Conservation (phyloP, 768 basidiomycete species). For the Tephrocybe rancida region DNA sequence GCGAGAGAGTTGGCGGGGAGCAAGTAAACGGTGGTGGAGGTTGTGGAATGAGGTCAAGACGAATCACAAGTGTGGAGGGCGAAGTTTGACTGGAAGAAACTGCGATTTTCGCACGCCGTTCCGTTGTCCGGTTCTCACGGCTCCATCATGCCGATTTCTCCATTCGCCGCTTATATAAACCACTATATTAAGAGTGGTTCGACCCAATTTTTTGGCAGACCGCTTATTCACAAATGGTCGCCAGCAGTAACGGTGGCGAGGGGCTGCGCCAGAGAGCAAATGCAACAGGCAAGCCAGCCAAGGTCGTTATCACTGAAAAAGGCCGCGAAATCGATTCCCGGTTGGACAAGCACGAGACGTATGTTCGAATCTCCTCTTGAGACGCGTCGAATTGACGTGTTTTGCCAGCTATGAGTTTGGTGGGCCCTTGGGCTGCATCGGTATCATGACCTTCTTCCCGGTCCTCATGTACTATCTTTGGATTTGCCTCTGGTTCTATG, state of each 20-base stretch:
- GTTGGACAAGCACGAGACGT: conserved; percentile 72
- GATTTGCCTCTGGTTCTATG: conserved; percentile 96
- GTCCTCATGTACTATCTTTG: conserved; percentile 98
- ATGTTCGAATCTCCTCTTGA: conserved; percentile 20
- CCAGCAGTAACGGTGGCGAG: conserved; percentile 14
- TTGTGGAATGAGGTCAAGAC: too few species aligned
- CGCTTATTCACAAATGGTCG: conserved; percentile 17
- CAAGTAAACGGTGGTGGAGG: neutral
- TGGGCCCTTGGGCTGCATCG: conserved; percentile 86
- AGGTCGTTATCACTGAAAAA: conserved; percentile 57
- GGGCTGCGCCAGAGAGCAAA: conserved; percentile 24
- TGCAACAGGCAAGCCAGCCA: conserved; percentile 24
- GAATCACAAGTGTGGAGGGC: too few species aligned
- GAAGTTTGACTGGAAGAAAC: neutral
- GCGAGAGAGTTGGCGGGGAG: neutral
- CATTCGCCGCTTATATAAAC: conserved; percentile 4
- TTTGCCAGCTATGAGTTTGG: conserved; percentile 88
- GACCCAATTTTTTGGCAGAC: conserved; percentile 9
- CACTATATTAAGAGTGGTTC: conserved; percentile 15
- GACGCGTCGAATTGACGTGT: conserved; percentile 5
- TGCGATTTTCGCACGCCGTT: conserved; percentile 3
- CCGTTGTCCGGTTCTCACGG: conserved; percentile 8
- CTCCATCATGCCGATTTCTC: neutral
- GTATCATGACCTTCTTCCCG: conserved; percentile 95
- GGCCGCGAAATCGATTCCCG: conserved; percentile 75